Evolutionary conservation across 1,139 yeast species (phyloP), one percentile per base, ranked within the genome.

Genomic region (Saccharomyces hybrid): DNA sequence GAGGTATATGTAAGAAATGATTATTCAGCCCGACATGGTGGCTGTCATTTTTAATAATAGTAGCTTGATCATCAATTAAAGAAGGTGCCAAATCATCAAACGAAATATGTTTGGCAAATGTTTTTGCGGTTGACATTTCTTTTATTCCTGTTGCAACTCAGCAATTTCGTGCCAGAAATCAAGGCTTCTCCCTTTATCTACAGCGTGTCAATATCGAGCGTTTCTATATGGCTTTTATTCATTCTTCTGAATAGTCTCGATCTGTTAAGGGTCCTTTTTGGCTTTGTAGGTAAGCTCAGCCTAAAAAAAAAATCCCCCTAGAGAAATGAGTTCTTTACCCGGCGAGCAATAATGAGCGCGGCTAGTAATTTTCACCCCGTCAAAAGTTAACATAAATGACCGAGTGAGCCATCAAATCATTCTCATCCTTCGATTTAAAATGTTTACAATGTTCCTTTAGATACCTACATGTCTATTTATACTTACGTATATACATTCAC

Each of bases 61-160:
- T 16, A 55, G 57, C 63, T 56, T 68, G 67, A 46, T 65, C 69
- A 49, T 68, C 70, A 1, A 61, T 55, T 47, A 67, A 53, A 5
- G 65, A 53, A 7, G 72, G 71, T n/a, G 69, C 57, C 13, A 68
- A 54, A 54, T 68, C 70, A 55, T 68, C 69, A 49, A 68, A 68
- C 16, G 71, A 67, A 11, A 68, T 68, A 52, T 65, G 69, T 16
- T 59, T 61, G 28, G 58, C 57, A 51, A 61, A 67, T 14, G 13
- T 11, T n/a, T 50, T 54, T 48, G 49, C 44, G 8, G 50, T 47
- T 16, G 52, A 13, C 50, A 46, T 46, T 46, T 14, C 27, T 53
- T 53, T 14, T 48, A n/a, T 8, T 7, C 13, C 5, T 23, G 13
- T 28, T 46, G 13, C 5, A 11, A 9, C 23, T 46, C n/a, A 46